Evolutionary conservation across 164 flowering plant genomes (phyloP), one percentile per base, ranked within the genome.

Genomic region (Vitis riparia): DNA sequence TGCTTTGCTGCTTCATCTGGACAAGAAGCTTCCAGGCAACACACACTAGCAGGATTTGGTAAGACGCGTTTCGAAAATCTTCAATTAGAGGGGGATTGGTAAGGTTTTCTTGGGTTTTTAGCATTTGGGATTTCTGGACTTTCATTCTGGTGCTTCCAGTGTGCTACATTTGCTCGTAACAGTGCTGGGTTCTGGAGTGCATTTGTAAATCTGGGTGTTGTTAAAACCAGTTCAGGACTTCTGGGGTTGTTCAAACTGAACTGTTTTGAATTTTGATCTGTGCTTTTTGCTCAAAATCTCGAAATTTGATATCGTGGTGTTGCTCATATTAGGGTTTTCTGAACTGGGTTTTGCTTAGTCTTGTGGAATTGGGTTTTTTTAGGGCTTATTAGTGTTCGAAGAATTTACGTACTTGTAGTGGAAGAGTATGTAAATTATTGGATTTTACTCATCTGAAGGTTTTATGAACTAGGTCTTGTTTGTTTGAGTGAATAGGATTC

Each of bases 91-190:
- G 51, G 44, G 8, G 50, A 58, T 15, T 47, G 68, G 63, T 63
- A 58, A 32, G 52, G 9, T 30, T 52, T 66, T 56, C 29, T 71
- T 17, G 19, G 14, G 23, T 44, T 59, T 32, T 66, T n/a, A 13
- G 9, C 16, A 51, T 52, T 16, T 69, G 59, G 65, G 51, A 55
- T 37, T 27, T 69, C 66, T 32, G 30, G 52, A 0, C n/a, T 13
- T 16, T 29, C 50, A 30, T 15, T 71, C 59, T 65, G 69, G 61
- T 4, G 60, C 51, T 72, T 60, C 37, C 69, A 66, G 70, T 66
- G 51, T 59, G 55, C 70, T 60, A 55, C 75, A 72, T 60, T 66
- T 15, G 50, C 3, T 57, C 12, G 10, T n/a, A 11, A 13, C 13
- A 37, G 37, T 37, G 37, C 17, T 47, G 12, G 7, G 23, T 1